These are phyloP conservation scores for Acrocalymma vagum DNA, from an alignment of 2,329 filamentous ascomycete genomes.

Conservation along the genomic window DNA sequence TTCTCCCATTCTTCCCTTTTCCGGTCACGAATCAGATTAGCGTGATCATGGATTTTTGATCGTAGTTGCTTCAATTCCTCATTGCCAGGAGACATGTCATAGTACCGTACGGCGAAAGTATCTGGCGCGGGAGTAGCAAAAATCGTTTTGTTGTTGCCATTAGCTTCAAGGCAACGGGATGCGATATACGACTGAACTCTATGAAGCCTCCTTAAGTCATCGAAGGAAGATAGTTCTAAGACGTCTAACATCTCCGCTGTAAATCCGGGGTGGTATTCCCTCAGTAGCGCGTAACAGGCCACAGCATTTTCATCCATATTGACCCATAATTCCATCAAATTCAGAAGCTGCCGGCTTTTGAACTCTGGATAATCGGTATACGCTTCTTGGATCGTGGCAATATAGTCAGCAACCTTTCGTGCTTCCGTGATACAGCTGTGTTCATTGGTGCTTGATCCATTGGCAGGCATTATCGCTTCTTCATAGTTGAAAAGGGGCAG, in stretches of 20 bases:
- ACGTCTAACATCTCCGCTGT: constrained; percentile 60
- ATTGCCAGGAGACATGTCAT: constrained; percentile 40
- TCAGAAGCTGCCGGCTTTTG: constrained; percentile 62
- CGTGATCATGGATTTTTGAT: constrained; percentile 43
- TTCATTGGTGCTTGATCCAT: constrained; percentile 26
- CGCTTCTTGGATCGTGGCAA: constrained; percentile 15
- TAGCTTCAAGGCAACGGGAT: constrained; percentile 38
- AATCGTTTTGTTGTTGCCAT: constrained; percentile 49
- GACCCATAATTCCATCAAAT: constrained; percentile 66
- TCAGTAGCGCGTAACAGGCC: constrained; percentile 56
- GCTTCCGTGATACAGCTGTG: constrained; percentile 29
- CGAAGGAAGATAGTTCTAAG: constrained; percentile 58
- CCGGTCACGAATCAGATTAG: constrained; percentile 25
- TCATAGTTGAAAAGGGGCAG: constrained; percentile 23
- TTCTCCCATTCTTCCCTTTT: constrained; percentile 53
- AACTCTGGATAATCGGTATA: constrained; percentile 59
- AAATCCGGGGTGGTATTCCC: constrained; percentile 62
- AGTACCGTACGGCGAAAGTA: constrained; percentile 60
- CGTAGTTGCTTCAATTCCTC: constrained; percentile 39
- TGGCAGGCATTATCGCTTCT: constrained; percentile 41
- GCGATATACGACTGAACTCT: constrained; percentile 60
- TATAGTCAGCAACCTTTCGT: constrained; percentile 49
- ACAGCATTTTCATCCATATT: constrained; percentile 61
- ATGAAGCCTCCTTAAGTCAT: constrained; percentile 62
- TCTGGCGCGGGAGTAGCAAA: constrained; percentile 54